Evolutionary conservation across 371 early-diverging fungal species (phyloP).

Genomic region (Mortierella sp.): DNA sequence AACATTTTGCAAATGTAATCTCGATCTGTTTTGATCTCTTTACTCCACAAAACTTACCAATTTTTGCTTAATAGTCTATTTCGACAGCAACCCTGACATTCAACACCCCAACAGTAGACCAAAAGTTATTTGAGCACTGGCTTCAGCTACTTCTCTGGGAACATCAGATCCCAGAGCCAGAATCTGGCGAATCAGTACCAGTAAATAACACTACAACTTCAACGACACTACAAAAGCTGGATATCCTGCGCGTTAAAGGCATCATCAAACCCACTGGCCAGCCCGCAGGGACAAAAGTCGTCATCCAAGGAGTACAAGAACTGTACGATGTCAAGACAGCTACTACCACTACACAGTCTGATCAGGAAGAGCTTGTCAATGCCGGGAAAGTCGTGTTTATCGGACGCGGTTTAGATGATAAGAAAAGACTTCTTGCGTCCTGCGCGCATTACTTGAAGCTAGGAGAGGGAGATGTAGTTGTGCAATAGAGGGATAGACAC

Average conservation of each 20-base stretch:
- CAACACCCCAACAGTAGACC: constrained; percentile 44
- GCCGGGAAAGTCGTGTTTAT: constrained; percentile 54
- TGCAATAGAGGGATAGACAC: constrained; percentile 3
- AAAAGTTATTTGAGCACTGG: constrained; percentile 80
- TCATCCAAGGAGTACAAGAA: constrained; percentile 94
- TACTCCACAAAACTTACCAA: background rate
- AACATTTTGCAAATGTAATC: background rate
- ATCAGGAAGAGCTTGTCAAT: constrained; percentile 16
- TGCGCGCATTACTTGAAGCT: constrained; percentile 30
- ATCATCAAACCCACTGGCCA: constrained; percentile 68
- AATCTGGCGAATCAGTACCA: background rate
- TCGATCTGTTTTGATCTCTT: background rate
- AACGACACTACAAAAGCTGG: constrained; percentile 38
- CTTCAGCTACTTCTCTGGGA: constrained; percentile 95
- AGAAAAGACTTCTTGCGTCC: constrained; percentile 19
- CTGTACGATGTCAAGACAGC: constrained; percentile 86
- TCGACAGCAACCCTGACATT: constrained; percentile 62
- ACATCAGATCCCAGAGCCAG: constrained; percentile 64
- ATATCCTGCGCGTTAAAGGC: constrained; percentile 89
- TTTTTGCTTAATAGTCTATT: constrained; percentile 58
- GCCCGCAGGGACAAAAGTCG: constrained; percentile 60
- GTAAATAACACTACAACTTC: constrained; percentile 9
- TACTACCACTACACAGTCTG: background rate
- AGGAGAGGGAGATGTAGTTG: constrained; percentile 9
- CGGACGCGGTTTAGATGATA: constrained; percentile 50